phyloP scores from a whole-genome alignment of 129 eudicot species.

The Lonicera japonica region DNA sequence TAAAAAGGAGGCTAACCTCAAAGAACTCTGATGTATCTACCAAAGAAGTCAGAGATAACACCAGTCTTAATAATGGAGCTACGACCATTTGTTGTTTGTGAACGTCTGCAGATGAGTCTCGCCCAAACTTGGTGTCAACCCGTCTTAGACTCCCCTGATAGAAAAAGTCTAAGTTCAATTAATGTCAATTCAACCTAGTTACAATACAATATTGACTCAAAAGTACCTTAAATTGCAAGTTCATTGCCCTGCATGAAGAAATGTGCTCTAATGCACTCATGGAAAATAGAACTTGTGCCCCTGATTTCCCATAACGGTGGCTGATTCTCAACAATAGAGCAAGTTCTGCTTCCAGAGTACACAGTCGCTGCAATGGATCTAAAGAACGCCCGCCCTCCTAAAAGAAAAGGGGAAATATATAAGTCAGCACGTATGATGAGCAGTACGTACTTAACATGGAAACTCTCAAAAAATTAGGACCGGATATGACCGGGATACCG shows the following conservation, averaged over 20 bases:
- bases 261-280: conserved; percentile 91
- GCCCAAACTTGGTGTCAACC: conserved; percentile 41
- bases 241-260: conserved; percentile 65
- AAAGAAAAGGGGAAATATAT: background rate
- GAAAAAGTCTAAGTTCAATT: background rate
- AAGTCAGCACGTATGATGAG: no score
- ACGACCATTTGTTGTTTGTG: conserved; percentile 67
- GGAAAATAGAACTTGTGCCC: conserved; percentile 84
- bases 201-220: background rate
- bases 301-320: conserved; percentile 82
- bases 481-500: no score
- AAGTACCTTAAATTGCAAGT: conserved; percentile 73
- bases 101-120: conserved; percentile 43
- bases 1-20: conserved; percentile 44
- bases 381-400: conserved; percentile 63
- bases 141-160: conserved; percentile 64
- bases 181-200: background rate
- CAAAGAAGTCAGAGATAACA: conserved; percentile 82
- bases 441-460: no score
- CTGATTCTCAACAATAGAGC: conserved; percentile 78
- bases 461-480: no score
- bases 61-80: conserved; percentile 79
- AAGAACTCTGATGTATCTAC: conserved; percentile 75
- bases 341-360: conserved; percentile 86
- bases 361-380: conserved; percentile 74